These are phyloP conservation scores for Simmondsia chinensis DNA, from an alignment of 148 eudicot species.

Conservation along the genomic window DNA sequence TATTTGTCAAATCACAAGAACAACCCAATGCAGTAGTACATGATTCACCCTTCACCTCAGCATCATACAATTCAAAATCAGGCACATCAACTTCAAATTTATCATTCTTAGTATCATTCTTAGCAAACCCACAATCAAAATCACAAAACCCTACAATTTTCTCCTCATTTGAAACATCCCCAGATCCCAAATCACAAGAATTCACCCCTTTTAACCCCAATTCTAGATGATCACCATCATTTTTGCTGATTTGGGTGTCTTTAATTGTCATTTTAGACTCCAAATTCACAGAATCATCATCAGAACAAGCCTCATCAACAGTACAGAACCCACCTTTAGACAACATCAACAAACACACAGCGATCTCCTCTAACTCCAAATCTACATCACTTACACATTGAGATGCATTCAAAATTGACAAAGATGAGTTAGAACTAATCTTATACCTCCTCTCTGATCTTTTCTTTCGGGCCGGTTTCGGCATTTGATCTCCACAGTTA, in stretches of 20 bases:
- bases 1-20: slow-evolving; percentile 3
- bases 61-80: slow-evolving; percentile 1
- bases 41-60: slow-evolving; percentile 3
- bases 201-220: slow-evolving; percentile 6
- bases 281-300: slow-evolving; percentile 11
- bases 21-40: slow-evolving; percentile 5
- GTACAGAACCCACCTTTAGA: slow-evolving; percentile 30
- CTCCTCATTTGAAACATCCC: slow-evolving; percentile 6
- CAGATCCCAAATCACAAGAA: slow-evolving; percentile 14
- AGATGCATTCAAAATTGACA: slow-evolving; percentile 15
- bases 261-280: slow-evolving; percentile 1
- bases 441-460: slow-evolving; percentile 39
- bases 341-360: slow-evolving; percentile 51
- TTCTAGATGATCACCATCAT: slow-evolving; percentile 4
- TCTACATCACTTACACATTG: slow-evolving; percentile 12
- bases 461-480: slow-evolving; percentile 19
- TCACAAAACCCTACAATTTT: slow-evolving; percentile 9
- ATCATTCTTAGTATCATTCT: slow-evolving; percentile 1
- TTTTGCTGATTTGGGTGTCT: background rate
- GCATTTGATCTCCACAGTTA: background rate
- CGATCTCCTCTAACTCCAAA: slow-evolving; percentile 32
- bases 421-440: slow-evolving; percentile 10
- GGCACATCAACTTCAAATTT: slow-evolving; percentile 11
- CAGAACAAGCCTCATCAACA: background rate
- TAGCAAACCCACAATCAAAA: slow-evolving; percentile 8